Evolutionary conservation across 169 alveolate species (phyloP).

Genomic region (Theileria annulata): DNA sequence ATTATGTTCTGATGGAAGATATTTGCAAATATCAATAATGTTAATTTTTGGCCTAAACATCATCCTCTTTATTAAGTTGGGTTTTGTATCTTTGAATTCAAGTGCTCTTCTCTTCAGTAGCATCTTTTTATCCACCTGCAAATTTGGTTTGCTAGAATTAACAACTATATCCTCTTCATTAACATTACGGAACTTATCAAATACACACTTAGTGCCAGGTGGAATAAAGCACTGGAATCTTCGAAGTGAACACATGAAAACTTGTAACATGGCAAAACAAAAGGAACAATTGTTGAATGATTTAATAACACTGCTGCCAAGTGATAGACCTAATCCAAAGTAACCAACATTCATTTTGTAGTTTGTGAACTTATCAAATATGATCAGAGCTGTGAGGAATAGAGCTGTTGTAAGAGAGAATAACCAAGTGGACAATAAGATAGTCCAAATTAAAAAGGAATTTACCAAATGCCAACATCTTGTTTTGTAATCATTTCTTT

Average conservation of each 20-base stretch:
- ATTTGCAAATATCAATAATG: constrained; percentile 3
- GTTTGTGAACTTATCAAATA: neutral
- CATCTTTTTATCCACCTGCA: neutral
- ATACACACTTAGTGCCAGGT: neutral
- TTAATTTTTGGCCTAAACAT: constrained; percentile 1
- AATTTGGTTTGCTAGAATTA: neutral
- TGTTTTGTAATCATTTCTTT: constrained; percentile 9
- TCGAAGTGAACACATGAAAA: neutral
- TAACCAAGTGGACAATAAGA: constrained; percentile 12
- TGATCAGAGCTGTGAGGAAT: constrained; percentile 4
- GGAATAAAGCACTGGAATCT: constrained; percentile 21
- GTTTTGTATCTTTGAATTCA: neutral
- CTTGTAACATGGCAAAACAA: neutral
- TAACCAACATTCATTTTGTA: constrained; percentile 2
- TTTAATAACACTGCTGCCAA: constrained; percentile 1
- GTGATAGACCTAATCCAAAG: constrained; percentile 17
- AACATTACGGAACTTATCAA: constrained; percentile 3
- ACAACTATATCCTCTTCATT: constrained; percentile 16
- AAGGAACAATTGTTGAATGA: constrained; percentile 31
- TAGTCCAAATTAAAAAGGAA: constrained; percentile 27
- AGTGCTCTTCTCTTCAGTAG: neutral
- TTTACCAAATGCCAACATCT: constrained; percentile 18
- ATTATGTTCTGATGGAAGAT: neutral
- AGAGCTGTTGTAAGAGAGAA: neutral
- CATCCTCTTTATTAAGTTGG: neutral